Conservation (phyloP, 2,329 filamentous ascomycete genomes). For the Aspergillus fijiensis region DNA sequence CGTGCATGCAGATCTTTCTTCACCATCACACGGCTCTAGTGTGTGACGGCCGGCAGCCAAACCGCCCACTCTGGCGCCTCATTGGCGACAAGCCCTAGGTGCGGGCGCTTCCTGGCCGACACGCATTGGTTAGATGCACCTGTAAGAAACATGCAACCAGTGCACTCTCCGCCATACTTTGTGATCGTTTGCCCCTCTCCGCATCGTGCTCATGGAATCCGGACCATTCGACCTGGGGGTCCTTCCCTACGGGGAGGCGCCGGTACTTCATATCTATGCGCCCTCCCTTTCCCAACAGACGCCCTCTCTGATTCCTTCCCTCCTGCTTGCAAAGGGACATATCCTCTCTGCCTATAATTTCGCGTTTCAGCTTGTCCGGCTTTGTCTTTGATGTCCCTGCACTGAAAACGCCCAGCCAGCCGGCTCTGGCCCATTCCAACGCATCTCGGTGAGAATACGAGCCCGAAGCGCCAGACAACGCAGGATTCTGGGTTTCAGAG, state of each 20-base stretch:
- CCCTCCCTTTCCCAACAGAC: conserved; percentile 24
- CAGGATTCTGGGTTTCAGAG: not conserved
- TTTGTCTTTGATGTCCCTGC: conserved; percentile 27
- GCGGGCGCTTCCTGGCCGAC: conserved; percentile 36
- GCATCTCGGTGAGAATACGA: not conserved
- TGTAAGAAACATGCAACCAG: conserved; percentile 25
- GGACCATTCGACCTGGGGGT: conserved; percentile 15
- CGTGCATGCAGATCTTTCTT: conserved; percentile 29
- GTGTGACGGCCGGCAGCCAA: conserved; percentile 34
- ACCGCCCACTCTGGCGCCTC: conserved; percentile 17
- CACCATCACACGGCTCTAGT: conserved; percentile 34
- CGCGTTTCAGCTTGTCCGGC: conserved; percentile 16
- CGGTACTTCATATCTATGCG: conserved; percentile 31
- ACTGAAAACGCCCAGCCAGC: conserved; percentile 37
- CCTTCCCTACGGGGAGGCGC: conserved; percentile 2
- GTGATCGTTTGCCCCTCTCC: conserved; percentile 29
- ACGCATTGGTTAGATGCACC: conserved; percentile 39
- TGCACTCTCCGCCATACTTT: conserved; percentile 18
- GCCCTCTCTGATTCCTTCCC: not conserved
- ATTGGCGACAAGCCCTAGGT: conserved; percentile 30
- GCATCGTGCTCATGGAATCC: conserved; percentile 23
- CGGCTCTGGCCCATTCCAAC: conserved; percentile 33
- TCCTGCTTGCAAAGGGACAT: conserved; percentile 11
- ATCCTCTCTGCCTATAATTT: conserved; percentile 11
- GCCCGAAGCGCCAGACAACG: not conserved